phyloP scores from a whole-genome alignment of 495 filamentous ascomycete species.

The Talaromyces proteolyticus region DNA sequence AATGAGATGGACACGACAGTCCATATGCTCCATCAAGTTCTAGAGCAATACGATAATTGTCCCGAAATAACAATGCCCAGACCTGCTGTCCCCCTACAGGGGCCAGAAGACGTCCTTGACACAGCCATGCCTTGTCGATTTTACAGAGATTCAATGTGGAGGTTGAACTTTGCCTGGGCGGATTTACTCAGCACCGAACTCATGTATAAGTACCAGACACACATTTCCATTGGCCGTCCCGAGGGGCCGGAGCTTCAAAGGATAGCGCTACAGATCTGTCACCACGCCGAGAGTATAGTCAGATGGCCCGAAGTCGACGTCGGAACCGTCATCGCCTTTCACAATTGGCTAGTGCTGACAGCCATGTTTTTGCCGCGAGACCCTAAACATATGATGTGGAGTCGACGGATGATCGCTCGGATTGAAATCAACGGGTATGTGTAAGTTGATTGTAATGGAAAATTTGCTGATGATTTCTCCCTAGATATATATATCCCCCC shows the following conservation, averaged over 20 bases:
- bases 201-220: conserved; percentile 73
- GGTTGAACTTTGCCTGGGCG: conserved; percentile 64
- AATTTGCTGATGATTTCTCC: background rate
- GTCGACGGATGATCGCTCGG: conserved; percentile 67
- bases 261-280: conserved; percentile 64
- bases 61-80: conserved; percentile 43
- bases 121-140: conserved; percentile 63
- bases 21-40: conserved; percentile 46
- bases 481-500: conserved; percentile 75
- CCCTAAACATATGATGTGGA: conserved; percentile 71
- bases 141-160: conserved; percentile 63
- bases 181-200: conserved; percentile 74
- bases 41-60: conserved; percentile 55
- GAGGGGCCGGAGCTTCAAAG: conserved; percentile 45
- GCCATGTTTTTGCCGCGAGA: conserved; percentile 74
- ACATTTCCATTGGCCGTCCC: conserved; percentile 43
- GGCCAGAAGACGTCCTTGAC: conserved; percentile 58
- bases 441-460: background rate
- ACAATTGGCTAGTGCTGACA: conserved; percentile 71
- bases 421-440: conserved; percentile 82
- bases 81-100: conserved; percentile 32
- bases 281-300: conserved; percentile 72
- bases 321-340: conserved; percentile 64
- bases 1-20: conserved; percentile 47
- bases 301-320: conserved; percentile 63